A percentile compares a stretch with the other conserved stretches of the same genome.
Conservation (phyloP, 257 asterid genomes). For the Nicotiana otophora region DNA sequence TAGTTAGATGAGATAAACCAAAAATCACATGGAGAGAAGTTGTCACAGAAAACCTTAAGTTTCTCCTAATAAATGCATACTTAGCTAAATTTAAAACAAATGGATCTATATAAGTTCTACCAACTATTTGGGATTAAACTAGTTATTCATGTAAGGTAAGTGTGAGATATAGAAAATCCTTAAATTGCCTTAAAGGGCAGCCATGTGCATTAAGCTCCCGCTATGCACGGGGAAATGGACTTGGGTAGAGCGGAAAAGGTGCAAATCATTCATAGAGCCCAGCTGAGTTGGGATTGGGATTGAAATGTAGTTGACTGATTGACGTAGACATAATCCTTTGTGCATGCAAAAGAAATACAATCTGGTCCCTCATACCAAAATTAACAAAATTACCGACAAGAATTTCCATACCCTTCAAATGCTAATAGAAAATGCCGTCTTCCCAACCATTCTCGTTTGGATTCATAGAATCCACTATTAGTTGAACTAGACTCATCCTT, state of each 20-base stretch:
- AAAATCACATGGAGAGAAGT: not conserved
- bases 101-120: not conserved
- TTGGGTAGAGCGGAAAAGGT: not conserved
- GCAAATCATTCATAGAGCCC: not conserved
- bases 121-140: constrained; percentile 7
- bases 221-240: not conserved
- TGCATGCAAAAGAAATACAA: constrained; percentile 4
- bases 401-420: constrained; percentile 57
- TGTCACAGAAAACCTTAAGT: not conserved
- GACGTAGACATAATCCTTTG: not conserved
- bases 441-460: constrained; percentile 99
- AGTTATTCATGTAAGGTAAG: not conserved
- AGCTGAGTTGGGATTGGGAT: not conserved
- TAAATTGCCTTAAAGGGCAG: not conserved
- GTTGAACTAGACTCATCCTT: constrained; percentile 61
- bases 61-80: not conserved
- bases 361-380: not conserved
- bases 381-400: not conserved
- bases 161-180: constrained; percentile 2
- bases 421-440: constrained; percentile 79
- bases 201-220: not conserved
- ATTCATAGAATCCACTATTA: constrained; percentile 72
- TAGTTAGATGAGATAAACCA: not conserved
- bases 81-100: not conserved
- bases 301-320: not conserved